Base-by-base conservation (phyloP, 306 rosid species). In the Betula pendula region DNA sequence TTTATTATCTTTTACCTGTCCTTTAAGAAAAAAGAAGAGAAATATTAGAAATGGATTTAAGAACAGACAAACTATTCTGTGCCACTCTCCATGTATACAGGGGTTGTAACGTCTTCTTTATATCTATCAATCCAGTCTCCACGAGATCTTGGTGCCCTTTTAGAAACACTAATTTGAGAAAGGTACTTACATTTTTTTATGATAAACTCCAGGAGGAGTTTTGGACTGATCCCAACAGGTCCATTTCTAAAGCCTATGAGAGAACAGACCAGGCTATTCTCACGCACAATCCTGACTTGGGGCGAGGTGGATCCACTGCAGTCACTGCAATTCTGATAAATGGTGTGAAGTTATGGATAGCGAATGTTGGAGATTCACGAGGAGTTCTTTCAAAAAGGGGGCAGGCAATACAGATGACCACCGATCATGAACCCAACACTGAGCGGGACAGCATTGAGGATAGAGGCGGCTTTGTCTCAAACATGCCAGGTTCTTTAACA, bases 401-500 rank as follows among this genome's bases (percentile, higher is more conserved):
- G 80, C 81, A 45, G 71, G 98, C 94, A 40, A 60, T 62, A 48
- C 98, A 88, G 80, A 87, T 89, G 92, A 79, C 76, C 16, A 45
- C 49, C 74, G 98, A 93, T 83, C 98, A 91, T 12, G 97, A 93
- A 78, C 97, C 96, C 42, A 91, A 93, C 82, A 87, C 96, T 35
- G 98, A 91, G 81, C 87, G 96, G 53, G 83, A 85, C 74, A 83
- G 88, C 81, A 91, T 93, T 5, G 97, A 91, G 85, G 77, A 88
- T 83, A 91, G 80, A 86, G 98, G 98, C 0, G 97, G 98, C 74
- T 93, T 93, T 76, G 97, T 93, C 85, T 93, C 97, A 44, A 93
- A 93, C 85, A 86, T 93, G 91, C 96, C 98, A 93, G 98, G 98
- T 93, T 83, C 40, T 60, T 78, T 55, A 6, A 76, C 72, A 58